Percentiles rank a stretch among this genome's conserved stretches.
Evolutionary conservation across 2,329 filamentous ascomycete species (phyloP).

Genomic region (Neopestalotiopsis sp.): DNA sequence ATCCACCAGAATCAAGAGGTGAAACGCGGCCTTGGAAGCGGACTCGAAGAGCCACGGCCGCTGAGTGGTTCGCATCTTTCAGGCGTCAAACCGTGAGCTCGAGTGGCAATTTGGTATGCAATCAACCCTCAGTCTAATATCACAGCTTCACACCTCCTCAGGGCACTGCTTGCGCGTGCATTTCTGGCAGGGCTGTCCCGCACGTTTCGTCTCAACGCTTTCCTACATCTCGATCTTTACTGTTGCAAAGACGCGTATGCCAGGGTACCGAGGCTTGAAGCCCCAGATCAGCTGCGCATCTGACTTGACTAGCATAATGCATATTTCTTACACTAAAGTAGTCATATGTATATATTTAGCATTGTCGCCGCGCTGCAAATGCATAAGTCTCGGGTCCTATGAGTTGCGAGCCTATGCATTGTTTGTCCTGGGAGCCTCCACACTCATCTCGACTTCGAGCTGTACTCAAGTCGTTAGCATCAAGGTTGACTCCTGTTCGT

Average conservation of each 20-base stretch:
- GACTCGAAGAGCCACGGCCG: background rate
- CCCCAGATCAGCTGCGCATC: background rate
- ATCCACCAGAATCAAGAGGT: background rate
- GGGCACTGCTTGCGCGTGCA: background rate
- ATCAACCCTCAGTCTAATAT: background rate
- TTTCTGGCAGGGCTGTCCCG: background rate
- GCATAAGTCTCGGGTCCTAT: background rate
- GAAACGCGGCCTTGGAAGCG: background rate
- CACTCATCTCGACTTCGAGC: background rate
- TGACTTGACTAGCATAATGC: background rate
- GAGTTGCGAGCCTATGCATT: background rate
- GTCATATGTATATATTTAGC: background rate
- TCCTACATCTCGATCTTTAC: background rate
- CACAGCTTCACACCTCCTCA: background rate
- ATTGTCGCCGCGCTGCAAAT: background rate
- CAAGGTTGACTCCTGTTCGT: background rate
- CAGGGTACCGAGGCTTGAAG: background rate
- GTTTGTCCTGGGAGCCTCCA: background rate
- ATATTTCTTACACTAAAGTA: background rate
- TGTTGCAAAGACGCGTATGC: background rate
- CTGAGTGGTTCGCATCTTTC: background rate
- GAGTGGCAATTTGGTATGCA: slow-evolving; percentile 1
- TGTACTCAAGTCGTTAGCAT: background rate
- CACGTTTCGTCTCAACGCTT: background rate
- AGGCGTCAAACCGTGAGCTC: background rate